Evolutionary conservation across 2,329 filamentous ascomycete species (phyloP), one percentile per base, ranked within the genome.

Genomic region (Exutisphaerella laricina): DNA sequence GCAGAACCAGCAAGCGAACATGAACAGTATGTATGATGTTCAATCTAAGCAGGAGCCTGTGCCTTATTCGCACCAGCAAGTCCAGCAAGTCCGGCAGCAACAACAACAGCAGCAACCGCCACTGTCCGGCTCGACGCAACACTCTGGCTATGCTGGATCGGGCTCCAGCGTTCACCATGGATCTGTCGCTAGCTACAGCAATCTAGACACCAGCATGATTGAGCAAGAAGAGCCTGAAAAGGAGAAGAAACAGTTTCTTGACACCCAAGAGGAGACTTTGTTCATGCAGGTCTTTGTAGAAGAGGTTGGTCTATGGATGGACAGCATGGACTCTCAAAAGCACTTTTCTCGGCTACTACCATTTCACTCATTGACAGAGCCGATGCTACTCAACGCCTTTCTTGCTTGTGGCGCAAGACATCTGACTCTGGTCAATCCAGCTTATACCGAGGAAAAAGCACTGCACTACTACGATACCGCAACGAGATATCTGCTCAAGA

Each of bases 261-360:
- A 78, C 51, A 79, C 78, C 3, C 77, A 81, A 7, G 85, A 94
- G 45, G 88, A 95, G 61, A 77, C 92, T 0, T 69, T 83, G n/a
- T 88, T 88, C 60, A 87, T 96, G 83, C 87, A 94, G 62, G 82
- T 88, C 0, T 97, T 94, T 61, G 83, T 94, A 5, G 85, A 94
- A 58, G 85, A 95, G 53, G 86, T 97, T 2, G 88, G 84, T 1
- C 66, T 88, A 3, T 96, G 90, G 88, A 94, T 97, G 86, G 90
- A 96, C 65, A 86, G 82, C 30, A 80, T 96, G 71, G 87, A 94
- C 67, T 75, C 80, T 23, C 75, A 82, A 52, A 90, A 90, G 67
- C 85, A 80, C 70, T 96, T 96, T 63, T 87, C 86, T 17, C 78
- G 84, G 35, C 70, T 87, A 13, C 72, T 96, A n/a, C 88, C 90